Conservation (phyloP, 2,329 filamentous ascomycete species). For the Mycosphaerelloides madeirae region DNA sequence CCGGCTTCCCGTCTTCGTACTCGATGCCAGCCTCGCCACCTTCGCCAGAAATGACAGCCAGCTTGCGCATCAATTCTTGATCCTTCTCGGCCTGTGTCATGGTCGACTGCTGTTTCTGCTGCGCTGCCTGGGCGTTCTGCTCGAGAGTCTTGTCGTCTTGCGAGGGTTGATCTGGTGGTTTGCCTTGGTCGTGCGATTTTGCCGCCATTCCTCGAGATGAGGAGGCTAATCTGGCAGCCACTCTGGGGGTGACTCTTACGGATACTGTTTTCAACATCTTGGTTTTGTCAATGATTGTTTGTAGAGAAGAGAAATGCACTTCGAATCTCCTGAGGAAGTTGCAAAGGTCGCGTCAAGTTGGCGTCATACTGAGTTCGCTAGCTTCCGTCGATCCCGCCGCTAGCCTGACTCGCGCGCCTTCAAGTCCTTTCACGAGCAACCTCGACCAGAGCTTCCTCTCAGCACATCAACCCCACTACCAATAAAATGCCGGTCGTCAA, state of each 20-base stretch:
- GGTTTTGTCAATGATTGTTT: background rate
- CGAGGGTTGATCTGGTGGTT: conserved; percentile 6
- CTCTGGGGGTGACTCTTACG: background rate
- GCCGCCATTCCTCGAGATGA: background rate
- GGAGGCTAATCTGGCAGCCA: background rate
- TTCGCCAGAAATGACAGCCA: conserved; percentile 64
- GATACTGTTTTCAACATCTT: background rate
- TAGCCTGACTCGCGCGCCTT: conserved; percentile 7
- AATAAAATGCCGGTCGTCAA: conserved; percentile 60
- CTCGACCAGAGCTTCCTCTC: background rate
- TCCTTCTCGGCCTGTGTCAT: conserved; percentile 63
- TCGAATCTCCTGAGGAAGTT: background rate
- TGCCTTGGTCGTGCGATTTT: background rate
- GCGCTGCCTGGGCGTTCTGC: conserved; percentile 12
- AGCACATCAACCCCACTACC: conserved; percentile 5
- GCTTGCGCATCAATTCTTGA: conserved; percentile 59
- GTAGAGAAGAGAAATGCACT: background rate
- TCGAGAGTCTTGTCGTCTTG: conserved; percentile 16
- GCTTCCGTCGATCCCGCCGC: background rate
- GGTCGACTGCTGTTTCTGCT: conserved; percentile 19
- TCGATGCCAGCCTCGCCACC: conserved; percentile 68
- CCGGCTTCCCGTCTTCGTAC: conserved; percentile 68
- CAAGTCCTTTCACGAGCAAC: conserved; percentile 3
- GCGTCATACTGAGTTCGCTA: background rate
- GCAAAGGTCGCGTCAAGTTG: background rate